These are phyloP conservation scores for Rhizopogon parksii DNA, from an alignment of 1,284 basidiomycete genomes.

Conservation along the genomic window DNA sequence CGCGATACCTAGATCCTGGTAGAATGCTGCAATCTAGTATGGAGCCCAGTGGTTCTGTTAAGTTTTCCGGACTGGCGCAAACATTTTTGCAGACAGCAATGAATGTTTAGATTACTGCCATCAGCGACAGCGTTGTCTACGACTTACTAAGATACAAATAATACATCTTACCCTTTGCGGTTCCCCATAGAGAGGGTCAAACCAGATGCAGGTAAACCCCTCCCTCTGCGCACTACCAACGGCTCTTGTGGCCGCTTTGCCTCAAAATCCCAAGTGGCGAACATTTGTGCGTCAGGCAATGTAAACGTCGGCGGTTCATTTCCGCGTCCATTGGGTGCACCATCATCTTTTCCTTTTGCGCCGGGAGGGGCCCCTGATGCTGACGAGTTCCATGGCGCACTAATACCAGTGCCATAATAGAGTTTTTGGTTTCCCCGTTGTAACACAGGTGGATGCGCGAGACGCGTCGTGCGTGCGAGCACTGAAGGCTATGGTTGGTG, in stretches of 20 bases:
- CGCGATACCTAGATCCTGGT: no score
- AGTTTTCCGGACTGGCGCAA: no score
- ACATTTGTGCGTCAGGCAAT: slow-evolving; percentile 62
- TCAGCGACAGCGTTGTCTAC: no score
- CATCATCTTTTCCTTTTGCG: slow-evolving; percentile 24
- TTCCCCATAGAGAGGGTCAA: slow-evolving; percentile 16
- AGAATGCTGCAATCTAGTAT: no score
- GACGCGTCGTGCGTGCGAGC: slow-evolving; percentile 51
- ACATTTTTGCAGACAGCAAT: no score
- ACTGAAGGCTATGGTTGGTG: slow-evolving; percentile 29
- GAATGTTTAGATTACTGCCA: no score
- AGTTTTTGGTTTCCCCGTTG: slow-evolving; percentile 50
- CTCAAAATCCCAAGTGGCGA: slow-evolving; percentile 73
- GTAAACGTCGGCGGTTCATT: slow-evolving; percentile 30
- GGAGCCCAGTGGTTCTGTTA: no score
- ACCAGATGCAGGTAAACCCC: slow-evolving; percentile 2
- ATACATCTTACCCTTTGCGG: background rate
- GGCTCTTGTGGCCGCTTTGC: slow-evolving; percentile 54
- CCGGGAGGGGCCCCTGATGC: slow-evolving; percentile 27
- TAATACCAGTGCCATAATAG: slow-evolving; percentile 52
- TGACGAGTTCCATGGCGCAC: slow-evolving; percentile 60
- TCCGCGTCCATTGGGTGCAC: slow-evolving; percentile 29
- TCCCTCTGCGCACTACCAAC: slow-evolving; percentile 27
- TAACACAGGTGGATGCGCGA: slow-evolving; percentile 57
- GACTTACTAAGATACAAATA: no score